Base-by-base conservation (phyloP, 75 land plant genomes). In the Pinus tabuliformis region DNA sequence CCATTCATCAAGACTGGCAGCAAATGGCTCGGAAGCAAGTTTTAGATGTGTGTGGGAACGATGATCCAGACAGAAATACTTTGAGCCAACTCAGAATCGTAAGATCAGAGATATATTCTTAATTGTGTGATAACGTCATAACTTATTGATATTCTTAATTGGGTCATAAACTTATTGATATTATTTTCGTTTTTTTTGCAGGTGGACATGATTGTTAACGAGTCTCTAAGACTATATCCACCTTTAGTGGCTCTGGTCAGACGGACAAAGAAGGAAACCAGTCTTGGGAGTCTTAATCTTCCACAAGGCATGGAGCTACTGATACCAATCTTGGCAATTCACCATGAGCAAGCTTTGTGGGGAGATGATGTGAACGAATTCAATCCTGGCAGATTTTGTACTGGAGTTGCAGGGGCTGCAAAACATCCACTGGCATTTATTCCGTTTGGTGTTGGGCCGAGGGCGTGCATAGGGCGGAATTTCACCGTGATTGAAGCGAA, bases 1-100 rank as follows among this genome's bases (percentile, higher is more conserved):
- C 96, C 28, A 79, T 88, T 76, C 88, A 93, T 83, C 91, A 89
- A 14, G 85, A 89, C 13, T 95, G 98, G 98, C 98, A 95, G 84
- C 85, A 84, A 6, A 77, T 45, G 45, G 93, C 91, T 71, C 91
- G 98, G 62, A 83, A 77, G 28, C 95, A 95, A 83, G 88, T 95
- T 4, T 54, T 92, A 18, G 79, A 76, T 21, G 83, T 86, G 57
- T 86, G 88, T 66, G 89, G 87, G 11, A 75, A 81, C n/a, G 45
- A 76, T 45, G 64, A 62, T 58, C 78, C 85, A 15, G 71, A 76
- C 14, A 58, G 24, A 17, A 82, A 84, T 28, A 78, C 62, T 52
- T 8, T 86, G 57, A 79, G 58, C 70, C 76, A 58, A 16, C 80
- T 89, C 22, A 89, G 82, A 73, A 66, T 64, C 72, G 91, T 90